Percentiles rank a stretch among this genome's conserved stretches.
Evolutionary conservation across 495 filamentous ascomycete species (phyloP).

Genomic region (Diplogelasinospora grovesii): DNA sequence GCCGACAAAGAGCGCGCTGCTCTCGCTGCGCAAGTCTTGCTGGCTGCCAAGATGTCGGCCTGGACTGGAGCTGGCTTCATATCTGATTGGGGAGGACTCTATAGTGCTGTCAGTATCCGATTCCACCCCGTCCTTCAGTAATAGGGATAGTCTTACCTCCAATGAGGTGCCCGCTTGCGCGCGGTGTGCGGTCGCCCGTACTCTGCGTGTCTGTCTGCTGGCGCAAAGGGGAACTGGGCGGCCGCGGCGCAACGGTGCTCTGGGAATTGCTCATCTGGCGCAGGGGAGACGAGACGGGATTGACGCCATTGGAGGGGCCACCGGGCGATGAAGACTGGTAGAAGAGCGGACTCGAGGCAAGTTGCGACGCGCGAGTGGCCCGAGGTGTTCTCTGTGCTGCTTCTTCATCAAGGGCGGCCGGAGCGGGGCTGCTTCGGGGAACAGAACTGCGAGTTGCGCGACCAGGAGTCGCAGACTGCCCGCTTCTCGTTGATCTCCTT

Average conservation of each 20-base stretch:
- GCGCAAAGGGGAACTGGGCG: slow-evolving; percentile 61
- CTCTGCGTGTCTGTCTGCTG: slow-evolving; percentile 51
- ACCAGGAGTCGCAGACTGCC: slow-evolving; percentile 50
- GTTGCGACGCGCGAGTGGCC: slow-evolving; percentile 33
- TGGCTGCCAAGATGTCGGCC: slow-evolving; percentile 52
- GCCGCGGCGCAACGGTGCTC: slow-evolving; percentile 48
- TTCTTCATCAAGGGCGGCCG: slow-evolving; percentile 33
- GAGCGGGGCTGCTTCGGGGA: slow-evolving; percentile 44
- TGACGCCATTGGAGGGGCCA: slow-evolving; percentile 40
- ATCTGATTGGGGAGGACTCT: slow-evolving; percentile 91
- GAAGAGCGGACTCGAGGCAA: slow-evolving; percentile 75
- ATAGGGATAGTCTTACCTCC: slow-evolving; percentile 53
- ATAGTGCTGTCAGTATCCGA: background rate
- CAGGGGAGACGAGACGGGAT: slow-evolving; percentile 40
- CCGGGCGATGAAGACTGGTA: slow-evolving; percentile 79
- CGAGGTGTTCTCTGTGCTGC: slow-evolving; percentile 44
- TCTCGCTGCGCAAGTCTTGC: slow-evolving; percentile 65
- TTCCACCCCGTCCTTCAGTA: background rate
- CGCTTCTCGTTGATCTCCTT: slow-evolving; percentile 49
- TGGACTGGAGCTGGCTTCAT: slow-evolving; percentile 80
- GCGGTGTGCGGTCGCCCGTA: slow-evolving; percentile 61
- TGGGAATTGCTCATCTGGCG: slow-evolving; percentile 49
- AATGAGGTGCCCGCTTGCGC: slow-evolving; percentile 52
- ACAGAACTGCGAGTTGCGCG: slow-evolving; percentile 47
- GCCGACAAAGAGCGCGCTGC: slow-evolving; percentile 79